A percentile compares a stretch with the other conserved stretches of the same genome.
phyloP scores from a whole-genome alignment of 2,329 filamentous ascomycete genomes.

The Penicillium griseofulvum region DNA sequence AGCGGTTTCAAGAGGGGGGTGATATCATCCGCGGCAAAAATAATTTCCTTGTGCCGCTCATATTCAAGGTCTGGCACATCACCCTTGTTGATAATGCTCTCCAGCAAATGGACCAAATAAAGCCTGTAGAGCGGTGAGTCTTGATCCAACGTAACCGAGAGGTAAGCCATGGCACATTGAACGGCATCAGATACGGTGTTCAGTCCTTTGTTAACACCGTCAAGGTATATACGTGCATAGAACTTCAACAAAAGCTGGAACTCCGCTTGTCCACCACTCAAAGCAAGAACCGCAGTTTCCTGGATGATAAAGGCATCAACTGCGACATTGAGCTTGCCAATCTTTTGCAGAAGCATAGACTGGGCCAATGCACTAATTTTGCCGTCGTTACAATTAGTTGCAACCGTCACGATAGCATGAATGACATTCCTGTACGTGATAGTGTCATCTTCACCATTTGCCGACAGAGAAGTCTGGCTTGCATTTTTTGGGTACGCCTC shows the following conservation, averaged over 20 bases:
- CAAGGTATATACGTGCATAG: slow-evolving; percentile 71
- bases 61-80: slow-evolving; percentile 74
- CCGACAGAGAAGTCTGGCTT: slow-evolving; percentile 66
- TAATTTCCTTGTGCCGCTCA: slow-evolving; percentile 72
- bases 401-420: slow-evolving; percentile 91
- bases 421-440: slow-evolving; percentile 83
- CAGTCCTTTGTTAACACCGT: slow-evolving; percentile 69
- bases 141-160: slow-evolving; percentile 66
- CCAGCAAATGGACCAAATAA: slow-evolving; percentile 79
- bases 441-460: slow-evolving; percentile 74
- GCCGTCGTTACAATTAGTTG: slow-evolving; percentile 74
- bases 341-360: slow-evolving; percentile 94
- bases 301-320: slow-evolving; percentile 84
- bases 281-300: slow-evolving; percentile 73
- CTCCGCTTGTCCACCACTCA: slow-evolving; percentile 75
- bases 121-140: slow-evolving; percentile 76
- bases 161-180: slow-evolving; percentile 72
- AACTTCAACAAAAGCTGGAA: slow-evolving; percentile 83
- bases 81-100: slow-evolving; percentile 84
- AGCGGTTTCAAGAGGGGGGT: slow-evolving; percentile 81
- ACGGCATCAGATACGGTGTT: slow-evolving; percentile 69
- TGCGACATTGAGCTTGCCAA: slow-evolving; percentile 74
- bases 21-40: slow-evolving; percentile 83
- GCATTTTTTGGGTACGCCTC: slow-evolving; percentile 37
- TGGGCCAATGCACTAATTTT: slow-evolving; percentile 92